phyloP scores from a whole-genome alignment of 176 grass and related monocot genomes.

The Oryza nivara region DNA sequence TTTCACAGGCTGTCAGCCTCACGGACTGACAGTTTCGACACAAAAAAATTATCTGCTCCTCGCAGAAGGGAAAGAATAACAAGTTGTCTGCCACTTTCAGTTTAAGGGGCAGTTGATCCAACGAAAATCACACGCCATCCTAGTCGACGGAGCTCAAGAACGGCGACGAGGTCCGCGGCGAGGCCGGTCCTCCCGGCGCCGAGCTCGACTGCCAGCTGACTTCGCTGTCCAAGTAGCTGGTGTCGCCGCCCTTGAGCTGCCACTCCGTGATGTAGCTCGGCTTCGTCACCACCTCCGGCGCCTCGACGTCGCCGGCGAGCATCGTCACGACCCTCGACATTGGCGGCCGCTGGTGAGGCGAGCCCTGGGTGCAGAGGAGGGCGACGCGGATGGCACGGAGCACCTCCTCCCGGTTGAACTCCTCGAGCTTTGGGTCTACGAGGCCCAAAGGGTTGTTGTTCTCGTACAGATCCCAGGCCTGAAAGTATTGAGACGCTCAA shows the following conservation, averaged over 20 bases:
- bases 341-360: conserved; percentile 58
- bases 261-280: conserved; percentile 80
- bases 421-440: conserved; percentile 50
- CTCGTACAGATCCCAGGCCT: conserved; percentile 81
- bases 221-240: conserved; percentile 38
- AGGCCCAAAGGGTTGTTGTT: conserved; percentile 52
- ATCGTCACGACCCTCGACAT: conserved; percentile 80
- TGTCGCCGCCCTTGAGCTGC: conserved; percentile 60
- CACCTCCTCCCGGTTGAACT: conserved; percentile 48
- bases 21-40: no score
- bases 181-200: neutral
- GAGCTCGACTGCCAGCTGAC: conserved; percentile 29
- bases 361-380: conserved; percentile 73
- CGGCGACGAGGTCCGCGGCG: neutral
- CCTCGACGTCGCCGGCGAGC: conserved; percentile 54
- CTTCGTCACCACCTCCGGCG: conserved; percentile 43
- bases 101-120: neutral
- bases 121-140: conserved; percentile 41
- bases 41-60: no score
- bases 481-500: neutral
- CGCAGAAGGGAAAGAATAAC: no score
- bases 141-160: conserved; percentile 41
- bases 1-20: no score
- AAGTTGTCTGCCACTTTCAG: neutral
- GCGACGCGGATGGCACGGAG: conserved; percentile 62